A percentile compares a stretch with the other conserved stretches of the same genome.
These are phyloP conservation scores for Aegilops bicornis DNA, from an alignment of 176 grass and related monocot species.

Conservation along the genomic window DNA sequence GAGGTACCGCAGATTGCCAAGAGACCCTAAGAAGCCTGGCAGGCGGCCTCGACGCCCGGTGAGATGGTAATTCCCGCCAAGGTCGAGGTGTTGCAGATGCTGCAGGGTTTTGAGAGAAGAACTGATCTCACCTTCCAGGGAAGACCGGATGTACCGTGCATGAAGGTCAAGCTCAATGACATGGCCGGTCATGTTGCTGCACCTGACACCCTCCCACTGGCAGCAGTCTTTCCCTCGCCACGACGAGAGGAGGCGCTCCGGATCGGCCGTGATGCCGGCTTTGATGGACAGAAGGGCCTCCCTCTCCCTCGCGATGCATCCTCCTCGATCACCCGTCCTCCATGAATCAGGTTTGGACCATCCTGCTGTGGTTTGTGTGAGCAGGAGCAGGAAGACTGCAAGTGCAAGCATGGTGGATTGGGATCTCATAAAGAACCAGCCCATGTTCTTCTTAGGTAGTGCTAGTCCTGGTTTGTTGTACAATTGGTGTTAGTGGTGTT, in stretches of 20 bases:
- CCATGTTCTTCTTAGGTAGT: too few species aligned
- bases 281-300: constrained; percentile 8
- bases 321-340: not conserved
- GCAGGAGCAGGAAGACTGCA: not conserved
- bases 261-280: not conserved
- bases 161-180: not conserved
- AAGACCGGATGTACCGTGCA: not conserved
- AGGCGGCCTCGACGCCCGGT: not conserved
- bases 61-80: not conserved
- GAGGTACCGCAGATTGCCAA: constrained; percentile 15
- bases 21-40: constrained; percentile 4
- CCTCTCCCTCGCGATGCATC: not conserved
- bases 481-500: too few species aligned
- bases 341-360: not conserved
- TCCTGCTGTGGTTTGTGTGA: not conserved
- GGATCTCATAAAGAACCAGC: too few species aligned
- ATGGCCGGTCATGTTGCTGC: not conserved
- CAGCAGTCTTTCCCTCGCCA: not conserved
- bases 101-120: constrained; percentile 14
- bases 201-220: not conserved
- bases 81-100: constrained; percentile 16
- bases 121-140: constrained; percentile 12
- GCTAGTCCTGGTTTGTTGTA: too few species aligned
- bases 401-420: not conserved
- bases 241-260: not conserved